These are phyloP conservation scores for Suillus luteus DNA, from an alignment of 768 basidiomycete species.

Conservation along the genomic window DNA sequence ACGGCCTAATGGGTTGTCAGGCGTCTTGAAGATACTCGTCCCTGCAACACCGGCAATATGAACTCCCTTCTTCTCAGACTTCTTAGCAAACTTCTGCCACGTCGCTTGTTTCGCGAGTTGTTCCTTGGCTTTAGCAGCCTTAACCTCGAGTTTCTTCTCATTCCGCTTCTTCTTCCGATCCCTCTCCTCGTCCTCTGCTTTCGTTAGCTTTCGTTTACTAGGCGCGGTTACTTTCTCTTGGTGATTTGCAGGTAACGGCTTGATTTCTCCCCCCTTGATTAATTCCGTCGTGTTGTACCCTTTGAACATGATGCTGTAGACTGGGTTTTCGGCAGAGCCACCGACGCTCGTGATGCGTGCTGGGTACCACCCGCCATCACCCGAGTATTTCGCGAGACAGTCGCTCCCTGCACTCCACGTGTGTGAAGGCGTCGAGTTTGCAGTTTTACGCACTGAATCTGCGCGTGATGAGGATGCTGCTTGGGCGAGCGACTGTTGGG, in stretches of 20 bases:
- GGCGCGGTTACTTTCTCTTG: slow-evolving; percentile 42
- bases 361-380: slow-evolving; percentile 85
- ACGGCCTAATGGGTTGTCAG: slow-evolving; percentile 85
- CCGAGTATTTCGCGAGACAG: slow-evolving; percentile 82
- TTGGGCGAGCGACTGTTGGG: slow-evolving; percentile 71
- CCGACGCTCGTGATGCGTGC: slow-evolving; percentile 85
- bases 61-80: slow-evolving; percentile 89
- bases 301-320: slow-evolving; percentile 90
- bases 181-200: slow-evolving; percentile 83
- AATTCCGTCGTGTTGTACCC: slow-evolving; percentile 91
- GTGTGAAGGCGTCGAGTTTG: slow-evolving; percentile 49
- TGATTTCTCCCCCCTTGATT: slow-evolving; percentile 70
- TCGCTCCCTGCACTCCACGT: slow-evolving; percentile 84
- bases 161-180: slow-evolving; percentile 94
- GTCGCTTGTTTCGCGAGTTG: slow-evolving; percentile 80
- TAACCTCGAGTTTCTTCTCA: slow-evolving; percentile 86
- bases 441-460: slow-evolving; percentile 56
- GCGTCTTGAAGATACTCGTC: slow-evolving; percentile 93
- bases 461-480: slow-evolving; percentile 61
- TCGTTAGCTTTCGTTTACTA: slow-evolving; percentile 77
- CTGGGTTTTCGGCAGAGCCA: slow-evolving; percentile 77
- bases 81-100: slow-evolving; percentile 96
- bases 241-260: slow-evolving; percentile 64
- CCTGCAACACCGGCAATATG: slow-evolving; percentile 87
- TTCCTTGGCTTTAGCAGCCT: slow-evolving; percentile 86